Percentiles rank a stretch among this genome's conserved stretches.
These are phyloP conservation scores for Trametes meyenii DNA, from an alignment of 768 basidiomycete species.

Conservation along the genomic window DNA sequence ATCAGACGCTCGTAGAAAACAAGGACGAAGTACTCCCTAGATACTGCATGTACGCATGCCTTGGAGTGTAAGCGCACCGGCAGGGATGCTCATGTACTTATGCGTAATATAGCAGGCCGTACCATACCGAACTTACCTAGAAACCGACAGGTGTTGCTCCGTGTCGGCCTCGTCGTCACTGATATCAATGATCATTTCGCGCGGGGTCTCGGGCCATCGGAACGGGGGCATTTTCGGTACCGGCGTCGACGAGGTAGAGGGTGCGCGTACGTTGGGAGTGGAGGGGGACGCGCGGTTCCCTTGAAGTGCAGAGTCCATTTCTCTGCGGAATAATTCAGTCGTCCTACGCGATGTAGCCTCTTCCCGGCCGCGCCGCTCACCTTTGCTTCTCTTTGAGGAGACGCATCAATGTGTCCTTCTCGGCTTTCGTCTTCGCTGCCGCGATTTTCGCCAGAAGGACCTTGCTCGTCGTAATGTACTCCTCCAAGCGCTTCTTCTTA, in stretches of 20 bases:
- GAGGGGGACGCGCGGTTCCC: background rate
- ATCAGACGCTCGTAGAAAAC: conserved; percentile 1
- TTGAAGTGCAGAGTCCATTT: conserved; percentile 39
- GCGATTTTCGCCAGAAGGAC: conserved; percentile 49
- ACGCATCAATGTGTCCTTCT: conserved; percentile 49
- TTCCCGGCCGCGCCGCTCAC: conserved; percentile 36
- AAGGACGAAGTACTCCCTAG: conserved; percentile 14
- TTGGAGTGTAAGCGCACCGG: background rate
- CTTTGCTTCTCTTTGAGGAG: conserved; percentile 53
- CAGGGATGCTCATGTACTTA: background rate
- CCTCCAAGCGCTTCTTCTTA: conserved; percentile 50
- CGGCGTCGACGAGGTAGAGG: conserved; percentile 3
- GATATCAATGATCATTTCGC: conserved; percentile 49
- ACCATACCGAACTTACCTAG: conserved; percentile 7
- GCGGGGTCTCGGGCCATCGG: conserved; percentile 50
- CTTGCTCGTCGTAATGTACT: conserved; percentile 57
- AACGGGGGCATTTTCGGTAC: background rate
- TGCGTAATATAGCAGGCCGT: background rate
- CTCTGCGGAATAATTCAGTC: conserved; percentile 31
- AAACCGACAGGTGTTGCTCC: background rate
- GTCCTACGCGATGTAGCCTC: background rate
- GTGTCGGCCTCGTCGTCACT: conserved; percentile 53
- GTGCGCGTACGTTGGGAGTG: background rate
- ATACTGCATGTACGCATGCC: background rate
- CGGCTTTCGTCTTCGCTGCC: conserved; percentile 51